Evolutionary conservation across 106 monocot species (phyloP).

Genomic region (Dendrobium officinale): DNA sequence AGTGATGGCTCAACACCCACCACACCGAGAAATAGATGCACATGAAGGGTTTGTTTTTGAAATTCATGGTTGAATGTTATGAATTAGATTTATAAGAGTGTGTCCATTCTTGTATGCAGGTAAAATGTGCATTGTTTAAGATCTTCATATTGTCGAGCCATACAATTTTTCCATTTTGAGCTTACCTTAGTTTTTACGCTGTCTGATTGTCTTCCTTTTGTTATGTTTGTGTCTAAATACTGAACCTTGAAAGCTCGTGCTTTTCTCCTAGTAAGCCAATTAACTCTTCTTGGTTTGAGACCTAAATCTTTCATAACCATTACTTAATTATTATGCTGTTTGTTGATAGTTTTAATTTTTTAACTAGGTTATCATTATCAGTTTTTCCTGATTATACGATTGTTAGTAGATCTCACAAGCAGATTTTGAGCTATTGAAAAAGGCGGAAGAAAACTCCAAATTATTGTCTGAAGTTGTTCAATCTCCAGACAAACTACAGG

Average conservation of each 20-base stretch:
- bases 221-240: neutral
- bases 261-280: neutral
- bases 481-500: slow-evolving; percentile 80
- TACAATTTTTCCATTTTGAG: neutral
- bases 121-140: neutral
- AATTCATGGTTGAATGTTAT: neutral
- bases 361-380: neutral
- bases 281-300: neutral
- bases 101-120: neutral
- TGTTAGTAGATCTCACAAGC: slow-evolving; percentile 53
- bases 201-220: neutral
- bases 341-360: neutral
- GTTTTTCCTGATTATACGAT: neutral
- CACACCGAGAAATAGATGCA: too few species aligned
- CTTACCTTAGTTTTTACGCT: neutral
- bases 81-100: neutral
- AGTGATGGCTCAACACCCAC: too few species aligned
- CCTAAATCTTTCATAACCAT: neutral
- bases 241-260: neutral
- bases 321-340: neutral
- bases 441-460: slow-evolving; percentile 54
- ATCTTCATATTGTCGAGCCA: neutral
- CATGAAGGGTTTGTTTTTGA: too few species aligned
- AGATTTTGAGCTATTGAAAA: slow-evolving; percentile 62
- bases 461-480: slow-evolving; percentile 63